phyloP scores from a whole-genome alignment of 352 stramenopile genomes.

The Saprolegnia diclina region DNA sequence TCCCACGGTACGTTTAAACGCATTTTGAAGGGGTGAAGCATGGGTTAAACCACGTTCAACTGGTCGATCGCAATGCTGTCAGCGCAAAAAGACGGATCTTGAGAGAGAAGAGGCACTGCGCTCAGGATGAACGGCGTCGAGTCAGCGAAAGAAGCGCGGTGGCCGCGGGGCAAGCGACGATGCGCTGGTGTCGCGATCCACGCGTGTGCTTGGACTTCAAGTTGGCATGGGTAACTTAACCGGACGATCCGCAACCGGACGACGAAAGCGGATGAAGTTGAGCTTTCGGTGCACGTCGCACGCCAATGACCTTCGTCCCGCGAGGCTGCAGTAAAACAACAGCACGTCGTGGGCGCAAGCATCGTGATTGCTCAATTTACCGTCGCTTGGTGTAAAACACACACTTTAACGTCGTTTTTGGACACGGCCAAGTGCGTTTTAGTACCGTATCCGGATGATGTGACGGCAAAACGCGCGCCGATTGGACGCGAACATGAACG shows the following conservation, averaged over 20 bases:
- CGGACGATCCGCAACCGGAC: not conserved
- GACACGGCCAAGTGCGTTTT: not conserved
- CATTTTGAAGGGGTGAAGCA: no score
- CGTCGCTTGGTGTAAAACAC: not conserved
- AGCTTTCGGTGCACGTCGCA: not conserved
- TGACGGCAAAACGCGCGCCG: not conserved
- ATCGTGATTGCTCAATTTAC: not conserved
- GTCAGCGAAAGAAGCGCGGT: no score
- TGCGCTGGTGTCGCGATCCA: no score
- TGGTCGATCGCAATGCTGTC: no score
- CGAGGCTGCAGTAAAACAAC: not conserved
- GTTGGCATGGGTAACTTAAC: not conserved
- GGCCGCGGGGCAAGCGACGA: no score
- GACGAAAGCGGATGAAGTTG: not conserved
- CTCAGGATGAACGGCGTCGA: no score
- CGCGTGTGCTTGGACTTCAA: not conserved
- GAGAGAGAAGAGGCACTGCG: no score
- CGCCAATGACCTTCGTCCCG: not conserved
- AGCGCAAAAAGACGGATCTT: no score
- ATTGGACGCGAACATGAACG: not conserved
- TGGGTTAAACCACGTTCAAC: no score
- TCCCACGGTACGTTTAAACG: conserved; percentile 7
- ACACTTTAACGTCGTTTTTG: not conserved
- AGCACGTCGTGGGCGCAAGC: not conserved
- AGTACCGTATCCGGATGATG: not conserved